phyloP scores from a whole-genome alignment of 495 filamentous ascomycete species.

The Penicillium atrosanguineum region DNA sequence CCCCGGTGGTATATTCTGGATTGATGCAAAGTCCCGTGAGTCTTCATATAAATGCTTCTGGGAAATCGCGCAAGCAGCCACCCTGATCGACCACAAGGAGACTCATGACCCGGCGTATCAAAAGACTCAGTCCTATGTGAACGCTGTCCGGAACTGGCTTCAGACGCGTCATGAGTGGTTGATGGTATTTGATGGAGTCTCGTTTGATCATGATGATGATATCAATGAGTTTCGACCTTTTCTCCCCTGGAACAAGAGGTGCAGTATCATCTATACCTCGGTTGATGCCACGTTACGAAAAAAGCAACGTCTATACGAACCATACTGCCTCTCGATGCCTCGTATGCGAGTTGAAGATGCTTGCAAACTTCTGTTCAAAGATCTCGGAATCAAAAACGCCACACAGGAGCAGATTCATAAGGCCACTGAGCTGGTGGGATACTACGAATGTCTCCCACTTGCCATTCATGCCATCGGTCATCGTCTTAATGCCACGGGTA shows the following conservation, averaged over 20 bases:
- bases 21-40: constrained; percentile 63
- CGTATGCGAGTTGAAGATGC: constrained; percentile 58
- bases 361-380: constrained; percentile 56
- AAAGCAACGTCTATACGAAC: constrained; percentile 69
- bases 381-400: constrained; percentile 49
- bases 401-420: constrained; percentile 56
- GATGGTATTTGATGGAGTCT: constrained; percentile 72
- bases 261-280: constrained; percentile 76
- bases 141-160: constrained; percentile 66
- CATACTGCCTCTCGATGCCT: constrained; percentile 64
- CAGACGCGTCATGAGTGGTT: constrained; percentile 70
- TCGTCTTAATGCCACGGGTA: constrained; percentile 66
- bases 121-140: constrained; percentile 54
- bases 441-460: constrained; percentile 70
- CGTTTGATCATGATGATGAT: constrained; percentile 59
- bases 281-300: constrained; percentile 64
- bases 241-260: constrained; percentile 66
- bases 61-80: constrained; percentile 69
- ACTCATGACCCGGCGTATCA: constrained; percentile 34
- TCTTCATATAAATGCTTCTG: constrained; percentile 68
- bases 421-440: constrained; percentile 63
- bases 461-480: constrained; percentile 79
- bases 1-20: constrained; percentile 77
- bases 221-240: constrained; percentile 58
- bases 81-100: constrained; percentile 45